Evolutionary conservation across 23 red algal species (phyloP).

Genomic region (Gracilaria domingensis): DNA sequence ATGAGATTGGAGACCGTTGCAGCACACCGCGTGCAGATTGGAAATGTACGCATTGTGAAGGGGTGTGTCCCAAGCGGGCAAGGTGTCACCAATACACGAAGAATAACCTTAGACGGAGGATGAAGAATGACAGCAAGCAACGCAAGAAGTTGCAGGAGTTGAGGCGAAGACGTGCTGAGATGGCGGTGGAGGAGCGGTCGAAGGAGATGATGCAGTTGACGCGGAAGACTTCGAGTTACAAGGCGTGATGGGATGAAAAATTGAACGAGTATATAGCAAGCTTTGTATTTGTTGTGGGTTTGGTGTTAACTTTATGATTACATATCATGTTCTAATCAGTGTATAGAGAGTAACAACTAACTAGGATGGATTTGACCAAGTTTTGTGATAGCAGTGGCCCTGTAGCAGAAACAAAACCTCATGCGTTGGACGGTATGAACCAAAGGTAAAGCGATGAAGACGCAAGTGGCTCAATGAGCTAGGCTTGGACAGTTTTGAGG

Average conservation of each 20-base stretch:
- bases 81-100: conserved; percentile 55
- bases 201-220: neutral
- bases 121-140: conserved; percentile 11
- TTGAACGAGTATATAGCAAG: neutral
- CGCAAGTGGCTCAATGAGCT: no score
- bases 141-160: neutral
- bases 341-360: no score
- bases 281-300: neutral
- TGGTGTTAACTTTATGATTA: no score
- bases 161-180: neutral
- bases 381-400: no score
- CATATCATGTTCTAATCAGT: no score
- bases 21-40: neutral
- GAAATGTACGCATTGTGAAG: conserved; percentile 59
- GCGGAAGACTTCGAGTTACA: neutral
- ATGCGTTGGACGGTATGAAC: no score
- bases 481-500: no score
- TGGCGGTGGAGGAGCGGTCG: neutral
- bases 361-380: no score
- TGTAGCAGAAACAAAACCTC: no score
- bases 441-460: no score
- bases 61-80: conserved; percentile 34
- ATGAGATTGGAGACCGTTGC: neutral
- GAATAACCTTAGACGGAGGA: conserved; percentile 45
- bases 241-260: neutral